A percentile compares a stretch with the other conserved stretches of the same genome.
Evolutionary conservation across 345 rosid genomes (phyloP).

Genomic region (Nephelium lappaceum): DNA sequence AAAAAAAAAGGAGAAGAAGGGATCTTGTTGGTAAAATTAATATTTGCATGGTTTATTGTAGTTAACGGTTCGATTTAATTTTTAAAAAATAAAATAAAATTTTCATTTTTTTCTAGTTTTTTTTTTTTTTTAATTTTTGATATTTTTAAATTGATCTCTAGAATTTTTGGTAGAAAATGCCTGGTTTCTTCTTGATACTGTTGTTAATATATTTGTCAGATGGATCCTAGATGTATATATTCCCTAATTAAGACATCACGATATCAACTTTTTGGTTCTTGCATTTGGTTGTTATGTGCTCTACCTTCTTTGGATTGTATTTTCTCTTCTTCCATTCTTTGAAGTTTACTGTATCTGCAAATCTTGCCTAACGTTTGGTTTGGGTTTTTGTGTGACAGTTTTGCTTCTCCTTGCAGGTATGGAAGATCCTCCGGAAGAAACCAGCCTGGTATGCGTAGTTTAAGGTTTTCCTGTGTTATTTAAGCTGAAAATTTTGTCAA

Average conservation of each 20-base stretch:
- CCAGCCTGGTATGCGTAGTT: constrained; percentile 50
- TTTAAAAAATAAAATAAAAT: too few relatives aligned
- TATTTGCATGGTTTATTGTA: too few relatives aligned
- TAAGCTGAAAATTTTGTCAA: neutral
- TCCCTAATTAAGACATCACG: neutral
- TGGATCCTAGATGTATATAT: neutral
- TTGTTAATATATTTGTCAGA: neutral
- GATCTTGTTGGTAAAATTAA: too few relatives aligned
- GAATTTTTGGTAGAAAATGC: neutral
- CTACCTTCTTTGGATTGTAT: neutral
- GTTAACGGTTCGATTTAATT: too few relatives aligned
- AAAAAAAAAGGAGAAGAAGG: too few relatives aligned
- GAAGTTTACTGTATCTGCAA: neutral
- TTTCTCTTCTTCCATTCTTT: neutral
- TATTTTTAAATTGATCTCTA: too few relatives aligned
- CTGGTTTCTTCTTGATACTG: constrained; percentile 1
- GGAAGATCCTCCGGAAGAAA: constrained; percentile 69
- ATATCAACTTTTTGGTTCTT: neutral
- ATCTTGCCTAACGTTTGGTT: constrained; percentile 8
- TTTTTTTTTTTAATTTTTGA: too few relatives aligned
- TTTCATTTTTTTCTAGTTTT: too few relatives aligned
- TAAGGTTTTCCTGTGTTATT: constrained; percentile 13
- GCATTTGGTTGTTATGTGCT: neutral
- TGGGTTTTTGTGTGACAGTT: constrained; percentile 24
- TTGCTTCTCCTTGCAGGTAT: constrained; percentile 60